Evolutionary conservation across 2,329 filamentous ascomycete species (phyloP).

Genomic region (Penicillium hordei): DNA sequence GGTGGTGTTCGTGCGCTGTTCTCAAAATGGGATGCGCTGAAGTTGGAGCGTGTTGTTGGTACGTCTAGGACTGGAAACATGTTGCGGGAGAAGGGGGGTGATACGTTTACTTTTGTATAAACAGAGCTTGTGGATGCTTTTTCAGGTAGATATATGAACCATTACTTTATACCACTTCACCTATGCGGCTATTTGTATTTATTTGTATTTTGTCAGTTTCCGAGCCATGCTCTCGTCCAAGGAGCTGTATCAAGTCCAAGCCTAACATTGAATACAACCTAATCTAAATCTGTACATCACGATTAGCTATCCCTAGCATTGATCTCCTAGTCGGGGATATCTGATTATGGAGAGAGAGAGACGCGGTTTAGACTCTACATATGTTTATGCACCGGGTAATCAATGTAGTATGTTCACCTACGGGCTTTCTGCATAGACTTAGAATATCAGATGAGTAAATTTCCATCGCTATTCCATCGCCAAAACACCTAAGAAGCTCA

Average conservation of each 20-base stretch:
- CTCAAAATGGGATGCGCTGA: conserved; percentile 84
- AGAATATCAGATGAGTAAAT: background rate
- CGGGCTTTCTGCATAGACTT: background rate
- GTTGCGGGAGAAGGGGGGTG: conserved; percentile 73
- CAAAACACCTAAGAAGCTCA: background rate
- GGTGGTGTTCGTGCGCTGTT: conserved; percentile 65
- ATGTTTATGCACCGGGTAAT: no score
- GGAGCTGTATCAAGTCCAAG: background rate
- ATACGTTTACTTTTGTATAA: conserved; percentile 94
- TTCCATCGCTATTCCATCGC: background rate
- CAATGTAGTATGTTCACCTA: background rate
- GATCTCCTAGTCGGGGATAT: background rate
- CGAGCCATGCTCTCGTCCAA: background rate
- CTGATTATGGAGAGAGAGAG: background rate
- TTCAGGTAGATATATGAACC: background rate
- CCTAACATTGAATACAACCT: background rate
- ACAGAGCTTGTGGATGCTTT: background rate
- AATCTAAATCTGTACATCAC: no score
- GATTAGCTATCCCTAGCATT: background rate
- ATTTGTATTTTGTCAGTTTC: background rate
- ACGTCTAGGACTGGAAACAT: conserved; percentile 77
- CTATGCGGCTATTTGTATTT: background rate
- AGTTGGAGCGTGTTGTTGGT: conserved; percentile 84
- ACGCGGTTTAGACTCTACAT: background rate
- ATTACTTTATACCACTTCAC: background rate